A percentile compares a stretch with the other conserved stretches of the same genome.
These are phyloP conservation scores for Collybiopsis luxurians DNA, from an alignment of 768 basidiomycete genomes.

Conservation along the genomic window DNA sequence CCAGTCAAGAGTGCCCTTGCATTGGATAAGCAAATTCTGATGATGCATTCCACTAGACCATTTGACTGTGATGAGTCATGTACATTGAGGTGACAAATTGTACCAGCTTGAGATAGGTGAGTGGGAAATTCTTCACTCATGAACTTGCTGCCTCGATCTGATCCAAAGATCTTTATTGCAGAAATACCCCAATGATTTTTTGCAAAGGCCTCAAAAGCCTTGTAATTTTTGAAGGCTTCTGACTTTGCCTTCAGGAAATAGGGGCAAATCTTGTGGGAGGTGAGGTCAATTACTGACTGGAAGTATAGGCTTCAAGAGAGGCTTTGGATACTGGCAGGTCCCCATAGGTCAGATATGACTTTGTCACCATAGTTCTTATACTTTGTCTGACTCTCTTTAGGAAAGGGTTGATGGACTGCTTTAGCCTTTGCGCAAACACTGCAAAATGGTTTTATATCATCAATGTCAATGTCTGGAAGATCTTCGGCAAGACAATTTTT, in stretches of 20 bases:
- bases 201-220: conserved; percentile 23
- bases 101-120: too few relatives aligned
- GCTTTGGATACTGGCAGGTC: conserved; percentile 18
- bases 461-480: conserved; percentile 19
- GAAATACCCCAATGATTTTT: conserved; percentile 17
- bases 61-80: conserved; percentile 31
- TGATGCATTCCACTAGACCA: conserved; percentile 26
- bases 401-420: conserved; percentile 18
- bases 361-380: conserved; percentile 16
- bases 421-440: conserved; percentile 24
- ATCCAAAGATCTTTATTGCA: too few relatives aligned
- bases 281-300: too few relatives aligned
- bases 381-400: conserved; percentile 14
- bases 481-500: too few relatives aligned
- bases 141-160: too few relatives aligned
- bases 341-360: conserved; percentile 22
- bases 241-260: conserved; percentile 17
- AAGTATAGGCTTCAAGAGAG: conserved; percentile 15
- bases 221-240: conserved; percentile 15
- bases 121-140: too few relatives aligned
- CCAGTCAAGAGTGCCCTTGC: conserved; percentile 24
- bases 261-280: conserved; percentile 12
- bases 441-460: conserved; percentile 18
- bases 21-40: too few relatives aligned
- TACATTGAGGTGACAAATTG: too few relatives aligned